Percentiles rank a stretch among this genome's conserved stretches.
Evolutionary conservation across 2,329 filamentous ascomycete genomes (phyloP).

Genomic region (Sarocladium kiliense): DNA sequence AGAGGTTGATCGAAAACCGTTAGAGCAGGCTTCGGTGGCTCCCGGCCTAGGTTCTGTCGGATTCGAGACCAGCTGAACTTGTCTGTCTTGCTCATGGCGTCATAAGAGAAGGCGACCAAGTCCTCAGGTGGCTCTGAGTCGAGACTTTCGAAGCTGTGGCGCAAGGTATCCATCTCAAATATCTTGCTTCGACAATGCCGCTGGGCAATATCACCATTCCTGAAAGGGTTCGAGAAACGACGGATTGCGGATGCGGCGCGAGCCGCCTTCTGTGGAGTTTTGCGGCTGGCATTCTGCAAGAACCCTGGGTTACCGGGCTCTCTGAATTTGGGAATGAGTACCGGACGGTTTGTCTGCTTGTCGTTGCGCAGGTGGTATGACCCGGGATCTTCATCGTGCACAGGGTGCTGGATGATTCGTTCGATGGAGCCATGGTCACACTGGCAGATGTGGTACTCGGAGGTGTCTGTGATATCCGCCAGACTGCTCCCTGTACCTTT

Average conservation of each 20-base stretch:
- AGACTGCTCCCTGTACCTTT: conserved; percentile 37
- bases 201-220: conserved; percentile 7
- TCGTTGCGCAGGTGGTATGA: conserved; percentile 19
- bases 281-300: conserved; percentile 19
- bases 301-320: conserved; percentile 10
- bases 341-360: conserved; percentile 14
- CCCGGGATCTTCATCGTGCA: background rate
- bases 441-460: conserved; percentile 14
- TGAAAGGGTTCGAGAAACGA: conserved; percentile 22
- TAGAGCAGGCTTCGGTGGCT: conserved; percentile 16
- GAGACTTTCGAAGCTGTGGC: conserved; percentile 26
- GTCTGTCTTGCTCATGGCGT: background rate
- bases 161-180: conserved; percentile 19
- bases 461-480: conserved; percentile 25
- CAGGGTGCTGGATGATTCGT: conserved; percentile 22
- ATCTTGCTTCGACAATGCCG: conserved; percentile 11
- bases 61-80: conserved; percentile 22
- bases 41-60: conserved; percentile 17
- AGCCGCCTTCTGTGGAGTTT: conserved; percentile 15
- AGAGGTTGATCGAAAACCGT: conserved; percentile 20
- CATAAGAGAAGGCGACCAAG: background rate
- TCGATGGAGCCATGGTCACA: conserved; percentile 19
- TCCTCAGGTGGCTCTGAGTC: conserved; percentile 18
- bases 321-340: conserved; percentile 19
- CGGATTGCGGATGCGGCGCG: conserved; percentile 19